Percentiles rank a stretch among this genome's conserved stretches.
Conservation (phyloP, 805 yeast species). For the Monosporozyma unispora region DNA sequence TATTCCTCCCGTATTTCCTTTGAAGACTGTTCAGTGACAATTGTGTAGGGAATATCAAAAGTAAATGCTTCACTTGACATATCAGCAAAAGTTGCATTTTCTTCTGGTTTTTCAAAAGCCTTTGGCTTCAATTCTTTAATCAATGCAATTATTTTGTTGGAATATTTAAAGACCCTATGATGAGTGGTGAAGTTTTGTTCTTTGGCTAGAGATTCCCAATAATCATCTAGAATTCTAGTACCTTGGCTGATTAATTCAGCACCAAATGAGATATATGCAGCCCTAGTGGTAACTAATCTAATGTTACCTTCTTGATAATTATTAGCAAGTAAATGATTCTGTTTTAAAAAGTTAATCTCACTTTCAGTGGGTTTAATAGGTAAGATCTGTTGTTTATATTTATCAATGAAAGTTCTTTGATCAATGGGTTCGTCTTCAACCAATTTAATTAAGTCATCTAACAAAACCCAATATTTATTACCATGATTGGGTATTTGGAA, state of each 20-base stretch:
- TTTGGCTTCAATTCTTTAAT: slow-evolving; percentile 11
- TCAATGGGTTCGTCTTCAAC: slow-evolving; percentile 26
- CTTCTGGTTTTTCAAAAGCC: not conserved
- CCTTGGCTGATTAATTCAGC: slow-evolving; percentile 41
- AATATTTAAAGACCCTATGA: slow-evolving; percentile 35
- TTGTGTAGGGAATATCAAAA: slow-evolving; percentile 18
- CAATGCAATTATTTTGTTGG: slow-evolving; percentile 10
- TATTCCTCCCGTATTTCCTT: slow-evolving; percentile 20
- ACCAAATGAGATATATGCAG: slow-evolving; percentile 43
- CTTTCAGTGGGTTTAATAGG: slow-evolving; percentile 31
- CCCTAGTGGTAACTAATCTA: slow-evolving; percentile 33
- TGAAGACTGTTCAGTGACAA: slow-evolving; percentile 24
- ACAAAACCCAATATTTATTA: slow-evolving; percentile 30
- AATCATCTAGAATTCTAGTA: slow-evolving; percentile 43
- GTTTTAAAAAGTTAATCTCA: slow-evolving; percentile 33
- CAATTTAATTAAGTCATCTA: slow-evolving; percentile 29
- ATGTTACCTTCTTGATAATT: slow-evolving; percentile 8
- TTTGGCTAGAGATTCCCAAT: slow-evolving; percentile 41
- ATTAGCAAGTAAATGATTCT: slow-evolving; percentile 19
- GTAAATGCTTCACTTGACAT: not conserved
- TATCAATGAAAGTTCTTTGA: slow-evolving; percentile 31
- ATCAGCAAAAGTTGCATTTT: not conserved
- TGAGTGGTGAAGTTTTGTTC: slow-evolving; percentile 37
- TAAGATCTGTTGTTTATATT: slow-evolving; percentile 29
- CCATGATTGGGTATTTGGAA: slow-evolving; percentile 35